A percentile compares a stretch with the other conserved stretches of the same genome.
These are phyloP conservation scores for Fraxinus albicans DNA, from an alignment of 305 asterid species.

Conservation along the genomic window DNA sequence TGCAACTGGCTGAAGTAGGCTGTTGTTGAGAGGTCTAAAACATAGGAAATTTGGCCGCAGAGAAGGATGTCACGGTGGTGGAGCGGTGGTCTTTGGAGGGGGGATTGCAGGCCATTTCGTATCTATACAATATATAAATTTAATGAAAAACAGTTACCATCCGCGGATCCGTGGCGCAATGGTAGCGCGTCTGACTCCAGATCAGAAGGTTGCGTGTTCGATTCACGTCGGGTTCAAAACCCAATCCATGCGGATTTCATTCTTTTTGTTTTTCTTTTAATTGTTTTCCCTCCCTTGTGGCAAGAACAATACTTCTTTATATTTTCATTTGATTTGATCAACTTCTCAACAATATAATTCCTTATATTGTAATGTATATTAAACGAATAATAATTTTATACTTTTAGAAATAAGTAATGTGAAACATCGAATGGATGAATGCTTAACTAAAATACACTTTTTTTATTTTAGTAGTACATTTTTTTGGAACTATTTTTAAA, in stretches of 20 bases:
- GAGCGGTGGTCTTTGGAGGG: not conserved
- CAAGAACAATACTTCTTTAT: no score
- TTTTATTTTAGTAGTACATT: no score
- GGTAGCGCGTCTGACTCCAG: slow-evolving; percentile 99
- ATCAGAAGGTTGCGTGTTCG: slow-evolving; percentile 99
- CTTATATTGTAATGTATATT: no score
- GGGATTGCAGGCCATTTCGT: not conserved
- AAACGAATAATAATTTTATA: no score
- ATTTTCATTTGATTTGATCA: not conserved
- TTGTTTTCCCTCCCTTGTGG: no score
- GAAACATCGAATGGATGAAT: no score
- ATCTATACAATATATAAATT: no score
- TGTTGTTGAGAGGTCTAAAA: not conserved
- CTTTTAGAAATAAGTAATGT: no score
- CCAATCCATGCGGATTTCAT: not conserved
- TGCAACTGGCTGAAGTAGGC: not conserved
- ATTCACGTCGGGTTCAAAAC: slow-evolving; percentile 95
- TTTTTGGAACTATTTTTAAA: no score
- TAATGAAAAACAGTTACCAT: no score
- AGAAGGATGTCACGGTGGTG: not conserved
- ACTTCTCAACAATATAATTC: no score
- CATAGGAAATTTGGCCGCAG: not conserved
- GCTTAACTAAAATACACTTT: no score
- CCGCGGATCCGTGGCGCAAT: slow-evolving; percentile 66
- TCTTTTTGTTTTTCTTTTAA: not conserved